phyloP scores from a whole-genome alignment of 805 yeast species.

The Candida wancherniae region DNA sequence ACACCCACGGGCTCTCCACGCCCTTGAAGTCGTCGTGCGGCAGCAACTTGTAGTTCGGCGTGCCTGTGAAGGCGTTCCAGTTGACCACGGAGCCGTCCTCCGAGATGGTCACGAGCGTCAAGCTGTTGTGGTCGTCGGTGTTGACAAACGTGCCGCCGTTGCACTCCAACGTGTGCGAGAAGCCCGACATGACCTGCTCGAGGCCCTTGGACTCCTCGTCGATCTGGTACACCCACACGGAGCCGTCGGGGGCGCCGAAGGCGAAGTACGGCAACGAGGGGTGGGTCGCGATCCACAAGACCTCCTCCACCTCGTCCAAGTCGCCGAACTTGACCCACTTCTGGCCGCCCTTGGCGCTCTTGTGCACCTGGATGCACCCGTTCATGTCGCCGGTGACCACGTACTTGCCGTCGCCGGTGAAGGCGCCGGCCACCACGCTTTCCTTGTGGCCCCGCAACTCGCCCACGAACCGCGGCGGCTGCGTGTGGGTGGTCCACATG shows the following conservation, averaged over 20 bases:
- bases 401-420: conserved; percentile 76
- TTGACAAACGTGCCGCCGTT: conserved; percentile 75
- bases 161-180: conserved; percentile 75
- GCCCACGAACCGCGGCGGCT: conserved; percentile 76
- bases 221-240: conserved; percentile 88
- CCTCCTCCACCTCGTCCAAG: conserved; percentile 85
- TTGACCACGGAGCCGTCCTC: conserved; percentile 83
- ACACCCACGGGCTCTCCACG: conserved; percentile 82
- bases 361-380: conserved; percentile 74
- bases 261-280: conserved; percentile 81
- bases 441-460: conserved; percentile 80
- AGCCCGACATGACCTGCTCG: conserved; percentile 72
- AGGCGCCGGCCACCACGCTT: conserved; percentile 79
- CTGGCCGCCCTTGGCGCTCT: conserved; percentile 71
- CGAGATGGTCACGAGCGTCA: conserved; percentile 68
- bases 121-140: conserved; percentile 44
- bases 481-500: conserved; percentile 87
- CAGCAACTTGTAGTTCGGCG: conserved; percentile 61
- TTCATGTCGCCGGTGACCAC: conserved; percentile 92
- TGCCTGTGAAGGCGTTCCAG: conserved; percentile 85
- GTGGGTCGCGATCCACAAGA: conserved; percentile 77
- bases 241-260: conserved; percentile 87
- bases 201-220: conserved; percentile 43
- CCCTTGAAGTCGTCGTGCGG: conserved; percentile 65
- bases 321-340: conserved; percentile 69